These are phyloP conservation scores for Leptodontidium sp. DNA, from an alignment of 2,329 filamentous ascomycete genomes.

Conservation along the genomic window DNA sequence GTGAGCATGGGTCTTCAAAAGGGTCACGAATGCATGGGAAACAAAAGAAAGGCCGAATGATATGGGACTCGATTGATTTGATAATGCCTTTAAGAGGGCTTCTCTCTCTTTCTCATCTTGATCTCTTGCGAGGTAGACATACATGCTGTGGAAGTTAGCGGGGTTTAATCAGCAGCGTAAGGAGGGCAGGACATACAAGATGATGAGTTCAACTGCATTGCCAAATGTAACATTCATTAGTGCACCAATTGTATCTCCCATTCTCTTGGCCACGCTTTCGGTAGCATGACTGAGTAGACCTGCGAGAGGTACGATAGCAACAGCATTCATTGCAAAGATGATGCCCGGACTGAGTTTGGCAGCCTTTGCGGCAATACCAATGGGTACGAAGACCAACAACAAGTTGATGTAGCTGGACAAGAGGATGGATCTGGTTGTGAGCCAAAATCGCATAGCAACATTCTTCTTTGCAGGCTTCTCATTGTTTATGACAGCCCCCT, in stretches of 20 bases:
- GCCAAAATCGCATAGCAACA: constrained; percentile 44
- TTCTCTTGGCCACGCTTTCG: constrained; percentile 74
- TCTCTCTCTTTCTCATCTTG: constrained; percentile 57
- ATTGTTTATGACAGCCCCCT: constrained; percentile 63
- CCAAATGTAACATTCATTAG: constrained; percentile 57
- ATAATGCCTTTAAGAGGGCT: constrained; percentile 52
- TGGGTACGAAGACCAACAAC: constrained; percentile 78
- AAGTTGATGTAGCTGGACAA: constrained; percentile 81
- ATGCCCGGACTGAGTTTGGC: constrained; percentile 63
- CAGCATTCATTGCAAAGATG: constrained; percentile 76
- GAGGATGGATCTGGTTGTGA: constrained; percentile 63
- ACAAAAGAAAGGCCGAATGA: constrained; percentile 44
- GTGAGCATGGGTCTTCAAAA: constrained; percentile 49
- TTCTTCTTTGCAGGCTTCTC: constrained; percentile 43
- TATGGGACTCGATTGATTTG: constrained; percentile 56
- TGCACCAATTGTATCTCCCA: constrained; percentile 72
- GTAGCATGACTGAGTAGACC: constrained; percentile 77
- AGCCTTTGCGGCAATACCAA: constrained; percentile 73
- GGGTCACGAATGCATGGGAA: constrained; percentile 36
- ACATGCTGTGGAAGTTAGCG: constrained; percentile 42
- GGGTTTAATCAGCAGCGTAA: constrained; percentile 26
- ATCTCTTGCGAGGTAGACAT: constrained; percentile 67
- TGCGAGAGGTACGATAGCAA: constrained; percentile 79
- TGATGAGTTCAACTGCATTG: constrained; percentile 67
- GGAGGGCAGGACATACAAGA: constrained; percentile 55